Base-by-base conservation (phyloP, 73 alveolate species). In the Paramecium tetraurelia region DNA sequence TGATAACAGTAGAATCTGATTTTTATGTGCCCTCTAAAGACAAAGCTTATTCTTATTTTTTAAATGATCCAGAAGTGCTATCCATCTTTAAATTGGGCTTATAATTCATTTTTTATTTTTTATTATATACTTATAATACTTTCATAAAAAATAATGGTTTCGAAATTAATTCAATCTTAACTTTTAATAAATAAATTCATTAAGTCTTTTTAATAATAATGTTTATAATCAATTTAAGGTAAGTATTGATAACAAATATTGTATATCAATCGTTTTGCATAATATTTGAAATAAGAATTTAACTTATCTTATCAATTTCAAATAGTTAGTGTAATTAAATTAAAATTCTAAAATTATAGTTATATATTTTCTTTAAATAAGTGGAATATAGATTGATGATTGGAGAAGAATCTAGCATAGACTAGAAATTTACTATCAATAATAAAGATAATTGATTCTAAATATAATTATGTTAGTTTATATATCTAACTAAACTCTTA, bases 81-180 rank as follows among this genome's bases (percentile, higher is more conserved):
- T 77, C 89, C 89, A 77, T 77, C 89, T 77, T 77, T 24, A 77
- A 59, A 31, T 77, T 77, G 9, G 89, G 89, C 48, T 77, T 77
- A 77, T 80, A 80, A 40, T 31, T 44, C 69, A 53, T 53, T 3
- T 53, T 53, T 53, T 53, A 4, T 53, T 14, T 48, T 48, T 48
- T 53, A 53, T 53, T 53, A 53, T 53, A 53, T 53, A 16, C 0
- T 53, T 53, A 53, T 53, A 53, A 53, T 53, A 16, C 27, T n/a
- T 53, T 53, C 4, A 53, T 16, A 53, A 53, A 46, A 53, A 53
- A 53, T 53, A 2, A n/a, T 53, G 59, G 4, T 18, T 53, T 53
- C 33, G 1, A 16, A 18, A 5, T 53, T 16, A 53, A 53, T 53
- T 53, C 69, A 1, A 53, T 18, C 31, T 18, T 53, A 53, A 18